Base-by-base conservation (phyloP, 768 basidiomycete species). In the Boletus patriciae region DNA sequence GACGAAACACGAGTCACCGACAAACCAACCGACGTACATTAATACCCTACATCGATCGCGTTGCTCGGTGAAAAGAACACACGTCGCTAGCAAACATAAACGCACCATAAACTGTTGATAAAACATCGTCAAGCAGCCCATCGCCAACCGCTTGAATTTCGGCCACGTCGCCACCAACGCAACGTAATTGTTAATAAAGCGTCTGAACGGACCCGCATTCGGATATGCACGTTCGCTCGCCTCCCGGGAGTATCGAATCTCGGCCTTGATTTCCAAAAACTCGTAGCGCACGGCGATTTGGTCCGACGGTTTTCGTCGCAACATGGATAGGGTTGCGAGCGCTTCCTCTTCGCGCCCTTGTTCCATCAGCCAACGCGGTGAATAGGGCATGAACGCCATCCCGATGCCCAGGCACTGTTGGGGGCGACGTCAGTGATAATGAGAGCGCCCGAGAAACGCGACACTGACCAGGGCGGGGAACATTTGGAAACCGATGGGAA, bases 361-460 rank as follows among this genome's bases (percentile, higher is more conserved):
- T 49, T 74, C 71, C 57, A 73, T 70, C 37, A 78, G 63, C 73
- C 78, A 78, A 48, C 78, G 72, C 19, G 78, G 78, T 19, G 78
- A 78, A 50, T 73, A 76, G 21, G 77, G 77, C 63, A 77, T 67
- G 45, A 74, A 67, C 19, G 48, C 40, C 70, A 71, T 71, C 37
- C 70, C 70, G 33, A 71, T 48, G 8, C 65, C 70, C 52, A 73
- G 61, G n/a, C 63, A 66, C 71, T 71, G 49, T 55, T 12, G 15
- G 19, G 29, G 25, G 29, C 11, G 44, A 43, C 21, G 13, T 65
- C 47, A 57, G 12, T 19, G 33, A 44, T 12, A 12, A 42, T 12
- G 18, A 33, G 12, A 45, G 10, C 2, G 0, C 6, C 3, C 2
- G 40, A 67, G 56, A 60, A 33, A 63, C 10, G 6, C 61, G 58